Evolutionary conservation across 371 early-diverging fungal genomes (phyloP), one percentile per base, ranked within the genome.

Genomic region (Blakeslea trispora): DNA sequence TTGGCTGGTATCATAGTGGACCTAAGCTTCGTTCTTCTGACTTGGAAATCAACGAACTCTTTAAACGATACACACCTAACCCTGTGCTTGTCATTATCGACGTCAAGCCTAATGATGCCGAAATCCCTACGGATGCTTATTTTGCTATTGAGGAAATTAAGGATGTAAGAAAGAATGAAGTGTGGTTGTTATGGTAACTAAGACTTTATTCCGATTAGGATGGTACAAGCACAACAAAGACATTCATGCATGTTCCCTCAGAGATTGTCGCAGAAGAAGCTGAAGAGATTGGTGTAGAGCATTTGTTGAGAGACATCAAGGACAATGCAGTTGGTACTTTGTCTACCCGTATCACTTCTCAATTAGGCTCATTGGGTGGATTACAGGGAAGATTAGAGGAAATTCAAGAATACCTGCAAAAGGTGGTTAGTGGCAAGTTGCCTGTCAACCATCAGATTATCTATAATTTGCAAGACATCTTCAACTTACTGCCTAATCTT

Each of bases 1-100:
- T 99, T 55, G 99, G 99, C 37, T 99, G 99, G 99, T 99, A 99
- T 77, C 99, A 99, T 81, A 93, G 93, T 74, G 99, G 99, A 31
- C 98, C 99, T 23, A 95, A 96, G 74, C 87, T 99, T 63, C 92
- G 96, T 43, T 85, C 91, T 7, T 94, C 95, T n/a, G 99, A 99
- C 75, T 74, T 99, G 50, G 92, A 97, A 74, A 99, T 99, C 82
- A 97, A 98, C 68, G 96, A 98, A 77, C 82, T 98, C 21, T 95
- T 99, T 70, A 93, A 92, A 70, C 85, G 91, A 59, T 97, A 96
- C 74, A 91, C 91, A 35, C 85, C 93, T 44, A 93, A 96, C 79
- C 99, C 99, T 17, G 94, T 94, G 7, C 77, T 98, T 34, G 95
- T 96, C 14, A 87, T 98, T 66, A 89, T 98, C 32, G 94, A 98